Evolutionary conservation across 2,329 filamentous ascomycete species (phyloP).

Genomic region (Calonectria crousiana): DNA sequence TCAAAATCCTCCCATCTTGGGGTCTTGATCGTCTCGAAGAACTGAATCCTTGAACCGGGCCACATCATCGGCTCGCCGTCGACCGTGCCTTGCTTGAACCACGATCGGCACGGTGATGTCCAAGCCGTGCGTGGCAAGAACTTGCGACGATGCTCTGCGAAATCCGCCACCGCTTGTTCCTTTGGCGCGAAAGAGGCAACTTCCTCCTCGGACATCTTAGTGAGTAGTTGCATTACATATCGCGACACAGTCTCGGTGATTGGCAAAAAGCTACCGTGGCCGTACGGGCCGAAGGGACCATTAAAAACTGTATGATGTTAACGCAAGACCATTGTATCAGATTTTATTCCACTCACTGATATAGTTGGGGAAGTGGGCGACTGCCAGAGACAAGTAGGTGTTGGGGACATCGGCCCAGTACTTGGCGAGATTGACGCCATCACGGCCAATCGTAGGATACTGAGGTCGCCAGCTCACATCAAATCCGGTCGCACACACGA

Average conservation of each 20-base stretch:
- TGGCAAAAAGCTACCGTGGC: constrained; percentile 42
- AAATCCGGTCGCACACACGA: constrained; percentile 48
- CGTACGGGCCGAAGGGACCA: constrained; percentile 42
- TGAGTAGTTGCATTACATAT: constrained; percentile 48
- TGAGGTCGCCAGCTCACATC: constrained; percentile 45
- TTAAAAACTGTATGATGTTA: constrained; percentile 37
- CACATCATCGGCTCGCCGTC: constrained; percentile 43
- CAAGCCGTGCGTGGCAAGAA: constrained; percentile 44
- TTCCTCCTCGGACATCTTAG: constrained; percentile 43
- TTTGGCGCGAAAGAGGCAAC: constrained; percentile 39
- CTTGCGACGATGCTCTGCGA: constrained; percentile 45
- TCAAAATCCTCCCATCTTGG: constrained; percentile 46
- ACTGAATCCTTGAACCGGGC: constrained; percentile 43
- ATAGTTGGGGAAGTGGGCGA: constrained; percentile 44
- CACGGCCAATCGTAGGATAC: constrained; percentile 61
- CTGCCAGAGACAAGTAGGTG: constrained; percentile 37
- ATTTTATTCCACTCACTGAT: constrained; percentile 24
- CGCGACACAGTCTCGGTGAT: constrained; percentile 42
- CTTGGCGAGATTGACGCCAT: constrained; percentile 41
- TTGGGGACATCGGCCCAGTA: constrained; percentile 36
- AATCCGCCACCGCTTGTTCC: constrained; percentile 44
- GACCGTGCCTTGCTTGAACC: constrained; percentile 45
- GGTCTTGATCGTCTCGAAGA: constrained; percentile 40
- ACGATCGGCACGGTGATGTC: constrained; percentile 41
- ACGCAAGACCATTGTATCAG: rapidly evolving